Base-by-base conservation (phyloP, 164 flowering plant species). In the Malania oleifera region DNA sequence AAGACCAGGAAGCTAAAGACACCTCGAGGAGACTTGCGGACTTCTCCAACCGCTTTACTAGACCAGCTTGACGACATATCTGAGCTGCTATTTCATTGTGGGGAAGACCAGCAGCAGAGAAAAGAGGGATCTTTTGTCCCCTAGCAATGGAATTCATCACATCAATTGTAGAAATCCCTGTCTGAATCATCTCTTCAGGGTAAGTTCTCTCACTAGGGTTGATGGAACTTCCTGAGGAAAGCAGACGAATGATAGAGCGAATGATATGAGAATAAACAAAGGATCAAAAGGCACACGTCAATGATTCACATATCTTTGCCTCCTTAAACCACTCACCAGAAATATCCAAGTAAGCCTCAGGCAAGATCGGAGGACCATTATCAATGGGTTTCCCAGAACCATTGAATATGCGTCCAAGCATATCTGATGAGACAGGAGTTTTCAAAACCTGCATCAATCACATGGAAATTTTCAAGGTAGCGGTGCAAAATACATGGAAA, bases 101-200 rank as follows among this genome's bases (percentile, higher is more conserved):
- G 9, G 99, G 98, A 68, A 91, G 96, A 80, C 98, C 99, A 65
- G 99, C 99, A 64, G 99, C 99, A 62, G 99, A 95, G 58, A 93
- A 95, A 40, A 95, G 95, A 65, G 99, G 99, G 53, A 95, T 95
- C 72, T 95, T 95, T 62, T 95, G 97, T 58, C 97, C 97, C 68
- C 97, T 77, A 69, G 99, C 97, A 72, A 95, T 91, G 34, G 99
- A 95, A 50, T 95, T 95, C 99, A 95, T 95, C 60, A 95, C 97
- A 75, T 95, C 99, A 72, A 95, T 95, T 7, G 97, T 95, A 28
- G 97, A 95, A 68, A 91, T 91, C 48, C 99, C 97, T 1, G 99
- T 91, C 73, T 95, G 97, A 54, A 95, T 95, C 99, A 95, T 95
- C 68, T 93, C 99, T 68, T 93, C 99, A 37, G 97, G 97, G 68